Evolutionary conservation across 2,329 filamentous ascomycete species (phyloP).

Genomic region (Podosphaera fusca): DNA sequence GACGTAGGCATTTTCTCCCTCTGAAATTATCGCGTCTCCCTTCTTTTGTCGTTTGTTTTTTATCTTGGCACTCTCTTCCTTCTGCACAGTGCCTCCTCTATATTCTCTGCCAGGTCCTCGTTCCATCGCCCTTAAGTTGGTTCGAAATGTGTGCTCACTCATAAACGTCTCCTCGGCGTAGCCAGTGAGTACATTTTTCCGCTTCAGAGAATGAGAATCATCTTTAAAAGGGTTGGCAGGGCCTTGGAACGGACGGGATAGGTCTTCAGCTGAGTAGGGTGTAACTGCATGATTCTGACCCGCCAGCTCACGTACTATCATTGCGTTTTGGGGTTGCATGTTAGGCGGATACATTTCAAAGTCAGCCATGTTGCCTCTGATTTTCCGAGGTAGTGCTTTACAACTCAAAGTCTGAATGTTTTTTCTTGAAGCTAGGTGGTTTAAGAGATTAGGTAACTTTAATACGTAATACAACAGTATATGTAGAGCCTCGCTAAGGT

Average conservation of each 20-base stretch:
- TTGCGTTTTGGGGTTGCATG: conserved; percentile 39
- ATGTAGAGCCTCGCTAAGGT: no score
- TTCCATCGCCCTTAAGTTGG: conserved; percentile 67
- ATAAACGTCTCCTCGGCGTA: conserved; percentile 72
- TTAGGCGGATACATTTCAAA: conserved; percentile 43
- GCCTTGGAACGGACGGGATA: conserved; percentile 40
- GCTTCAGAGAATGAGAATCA: conserved; percentile 36
- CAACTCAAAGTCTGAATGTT: neutral
- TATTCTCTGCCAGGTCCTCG: conserved; percentile 34
- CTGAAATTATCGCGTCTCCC: conserved; percentile 61
- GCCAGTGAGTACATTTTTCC: conserved; percentile 67
- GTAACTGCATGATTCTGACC: conserved; percentile 36
- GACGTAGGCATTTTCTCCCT: conserved; percentile 71
- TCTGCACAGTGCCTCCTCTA: conserved; percentile 32
- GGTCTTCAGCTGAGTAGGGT: conserved; percentile 47
- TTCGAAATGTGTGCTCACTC: conserved; percentile 74
- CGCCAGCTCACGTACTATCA: conserved; percentile 32
- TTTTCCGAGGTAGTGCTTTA: neutral
- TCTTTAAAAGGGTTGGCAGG: conserved; percentile 56
- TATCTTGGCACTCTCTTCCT: conserved; percentile 45
- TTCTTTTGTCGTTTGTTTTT: conserved; percentile 62
- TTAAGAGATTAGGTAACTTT: no score
- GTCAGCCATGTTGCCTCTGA: conserved; percentile 28
- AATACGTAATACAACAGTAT: no score
- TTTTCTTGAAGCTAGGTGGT: neutral